phyloP scores from a whole-genome alignment of 2,329 filamentous ascomycete species.

The Parastagonospora avenae region DNA sequence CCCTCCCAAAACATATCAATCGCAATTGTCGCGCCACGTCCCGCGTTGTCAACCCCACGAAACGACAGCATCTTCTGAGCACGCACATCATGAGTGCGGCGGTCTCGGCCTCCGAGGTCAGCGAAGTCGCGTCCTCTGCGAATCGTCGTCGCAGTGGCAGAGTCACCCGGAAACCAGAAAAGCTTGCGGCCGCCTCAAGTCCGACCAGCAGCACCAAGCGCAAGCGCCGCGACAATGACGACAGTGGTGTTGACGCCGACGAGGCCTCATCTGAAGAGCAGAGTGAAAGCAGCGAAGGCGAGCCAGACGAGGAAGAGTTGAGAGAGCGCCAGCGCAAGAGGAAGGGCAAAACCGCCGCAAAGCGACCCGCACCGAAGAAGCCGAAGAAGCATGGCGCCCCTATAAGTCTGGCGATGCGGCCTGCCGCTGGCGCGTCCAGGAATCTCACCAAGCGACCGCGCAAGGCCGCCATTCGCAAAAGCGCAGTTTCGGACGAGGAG shows the following conservation, averaged over 20 bases:
- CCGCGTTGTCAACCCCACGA: constrained; percentile 8
- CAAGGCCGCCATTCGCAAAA: constrained; percentile 59
- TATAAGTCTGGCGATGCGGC: constrained; percentile 60
- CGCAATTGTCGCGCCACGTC: constrained; percentile 23
- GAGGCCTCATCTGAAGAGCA: constrained; percentile 35
- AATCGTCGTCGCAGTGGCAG: constrained; percentile 49
- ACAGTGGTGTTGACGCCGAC: constrained; percentile 36
- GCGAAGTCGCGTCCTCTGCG: constrained; percentile 32
- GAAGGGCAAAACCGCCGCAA: constrained; percentile 32
- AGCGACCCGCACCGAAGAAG: constrained; percentile 56
- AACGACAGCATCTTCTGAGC: constrained; percentile 15
- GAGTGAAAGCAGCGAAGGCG: constrained; percentile 41
- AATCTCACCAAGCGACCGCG: constrained; percentile 49
- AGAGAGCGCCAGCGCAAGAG: constrained; percentile 42
- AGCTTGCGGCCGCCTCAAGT: constrained; percentile 36
- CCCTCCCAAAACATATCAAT: constrained; percentile 23
- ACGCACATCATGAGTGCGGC: constrained; percentile 39
- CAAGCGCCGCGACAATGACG: constrained; percentile 40
- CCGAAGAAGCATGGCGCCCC: constrained; percentile 60
- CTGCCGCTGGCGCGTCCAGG: constrained; percentile 47
- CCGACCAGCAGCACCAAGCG: constrained; percentile 42
- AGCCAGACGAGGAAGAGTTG: constrained; percentile 48
- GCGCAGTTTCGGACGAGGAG: constrained; percentile 56
- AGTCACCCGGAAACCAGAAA: constrained; percentile 46
- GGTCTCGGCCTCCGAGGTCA: constrained; percentile 27